Conservation (phyloP, 1,284 basidiomycete species). For the Psilocybe mexicana region DNA sequence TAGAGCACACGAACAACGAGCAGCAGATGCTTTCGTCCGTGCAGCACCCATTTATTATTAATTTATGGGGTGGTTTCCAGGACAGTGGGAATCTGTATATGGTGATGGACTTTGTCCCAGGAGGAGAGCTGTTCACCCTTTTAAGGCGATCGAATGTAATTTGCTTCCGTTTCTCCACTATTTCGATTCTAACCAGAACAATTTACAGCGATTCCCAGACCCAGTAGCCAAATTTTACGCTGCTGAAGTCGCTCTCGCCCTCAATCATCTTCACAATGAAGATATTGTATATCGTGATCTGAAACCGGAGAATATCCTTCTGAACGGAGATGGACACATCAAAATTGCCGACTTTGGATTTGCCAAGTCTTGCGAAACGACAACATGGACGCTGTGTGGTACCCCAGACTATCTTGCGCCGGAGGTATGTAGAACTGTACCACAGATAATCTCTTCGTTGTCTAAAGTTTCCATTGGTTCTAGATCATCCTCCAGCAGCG, state of each 20-base stretch:
- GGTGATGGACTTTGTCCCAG: conserved; percentile 99
- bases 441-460: not conserved
- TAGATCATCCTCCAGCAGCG: conserved; percentile 86
- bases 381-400: conserved; percentile 97
- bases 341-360: conserved; percentile 99
- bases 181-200: not conserved
- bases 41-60: conserved; percentile 96
- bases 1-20: conserved; percentile 98
- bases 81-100: conserved; percentile 95
- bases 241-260: conserved; percentile 93
- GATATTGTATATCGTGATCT: conserved; percentile 98
- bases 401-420: conserved; percentile 97
- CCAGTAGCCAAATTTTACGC: conserved; percentile 99
- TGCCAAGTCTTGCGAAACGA: conserved; percentile 87
- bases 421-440: conserved; percentile 51
- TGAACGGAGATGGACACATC: conserved; percentile 94
- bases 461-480: not conserved
- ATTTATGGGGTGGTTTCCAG: conserved; percentile 98
- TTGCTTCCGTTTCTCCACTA: conserved; percentile 18
- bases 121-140: conserved; percentile 94
- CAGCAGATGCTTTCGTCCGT: conserved; percentile 88
- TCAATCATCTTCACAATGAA: conserved; percentile 89
- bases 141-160: conserved; percentile 85
- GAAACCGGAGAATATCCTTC: conserved; percentile 96
- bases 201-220: conserved; percentile 86